These are phyloP conservation scores for Arachnomyces sp. DNA, from an alignment of 2,329 filamentous ascomycete species.

Conservation along the genomic window DNA sequence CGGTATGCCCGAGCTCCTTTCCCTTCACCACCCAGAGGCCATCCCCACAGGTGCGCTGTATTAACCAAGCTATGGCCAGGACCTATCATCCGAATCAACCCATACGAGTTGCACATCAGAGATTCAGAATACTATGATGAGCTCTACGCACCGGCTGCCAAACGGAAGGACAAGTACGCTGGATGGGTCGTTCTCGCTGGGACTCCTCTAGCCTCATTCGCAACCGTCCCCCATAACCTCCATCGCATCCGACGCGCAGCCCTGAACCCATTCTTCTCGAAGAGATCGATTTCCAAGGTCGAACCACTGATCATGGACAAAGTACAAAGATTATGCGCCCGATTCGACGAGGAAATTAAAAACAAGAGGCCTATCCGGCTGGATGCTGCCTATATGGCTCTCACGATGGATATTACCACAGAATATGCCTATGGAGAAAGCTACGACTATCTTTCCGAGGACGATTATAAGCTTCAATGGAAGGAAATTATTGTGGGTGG, in stretches of 20 bases:
- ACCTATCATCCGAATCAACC: constrained; percentile 31
- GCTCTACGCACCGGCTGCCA: constrained; percentile 20
- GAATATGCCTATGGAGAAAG: constrained; percentile 31
- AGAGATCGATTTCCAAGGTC: constrained; percentile 25
- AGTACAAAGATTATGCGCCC: constrained; percentile 21
- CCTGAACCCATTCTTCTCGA: constrained; percentile 40
- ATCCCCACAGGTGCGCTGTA: no score
- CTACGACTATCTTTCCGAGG: constrained; percentile 23
- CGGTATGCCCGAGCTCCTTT: background rate
- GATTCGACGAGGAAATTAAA: constrained; percentile 16
- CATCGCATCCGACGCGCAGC: constrained; percentile 36
- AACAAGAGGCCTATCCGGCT: constrained; percentile 13
- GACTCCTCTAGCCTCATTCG: constrained; percentile 15
- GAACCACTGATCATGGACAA: constrained; percentile 31
- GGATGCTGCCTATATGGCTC: constrained; percentile 19
- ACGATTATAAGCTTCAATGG: constrained; percentile 19
- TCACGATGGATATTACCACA: constrained; percentile 31
- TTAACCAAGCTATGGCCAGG: constrained; percentile 13
- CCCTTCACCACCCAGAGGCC: no score
- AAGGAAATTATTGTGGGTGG: constrained; percentile 17
- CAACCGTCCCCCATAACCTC: constrained; percentile 32
- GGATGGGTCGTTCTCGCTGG: constrained; percentile 14
- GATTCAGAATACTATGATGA: constrained; percentile 29
- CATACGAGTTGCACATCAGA: constrained; percentile 29
- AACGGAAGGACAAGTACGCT: constrained; percentile 16